phyloP scores from a whole-genome alignment of 2,329 filamentous ascomycete genomes.

The Cercospora sojina region DNA sequence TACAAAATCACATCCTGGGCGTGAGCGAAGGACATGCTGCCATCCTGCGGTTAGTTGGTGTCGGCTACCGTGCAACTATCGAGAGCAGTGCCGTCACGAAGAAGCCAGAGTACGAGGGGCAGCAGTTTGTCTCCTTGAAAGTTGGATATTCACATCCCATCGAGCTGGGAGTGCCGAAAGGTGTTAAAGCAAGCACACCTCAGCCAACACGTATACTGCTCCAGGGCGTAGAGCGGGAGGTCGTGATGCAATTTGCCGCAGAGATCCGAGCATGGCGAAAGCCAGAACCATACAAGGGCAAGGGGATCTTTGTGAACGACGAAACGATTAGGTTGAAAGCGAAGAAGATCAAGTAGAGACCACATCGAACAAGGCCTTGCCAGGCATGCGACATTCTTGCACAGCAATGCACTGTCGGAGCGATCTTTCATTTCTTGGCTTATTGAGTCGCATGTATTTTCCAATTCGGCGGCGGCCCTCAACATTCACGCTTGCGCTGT shows the following conservation, averaged over 20 bases:
- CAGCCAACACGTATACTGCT: slow-evolving; percentile 88
- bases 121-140: slow-evolving; percentile 89
- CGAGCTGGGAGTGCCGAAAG: slow-evolving; percentile 78
- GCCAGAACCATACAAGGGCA: slow-evolving; percentile 98
- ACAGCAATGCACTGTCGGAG: not conserved
- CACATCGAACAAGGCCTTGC: not conserved
- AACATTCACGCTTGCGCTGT: not conserved
- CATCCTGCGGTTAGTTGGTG: slow-evolving; percentile 87
- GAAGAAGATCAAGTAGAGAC: slow-evolving; percentile 62
- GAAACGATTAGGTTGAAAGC: slow-evolving; percentile 98
- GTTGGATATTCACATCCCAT: slow-evolving; percentile 96
- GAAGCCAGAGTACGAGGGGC: slow-evolving; percentile 68
- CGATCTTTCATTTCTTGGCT: not conserved
- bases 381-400: not conserved
- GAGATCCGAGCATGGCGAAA: slow-evolving; percentile 82
- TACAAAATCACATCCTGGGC: slow-evolving; percentile 86
- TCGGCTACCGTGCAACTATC: slow-evolving; percentile 88
- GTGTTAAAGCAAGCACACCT: slow-evolving; percentile 82
- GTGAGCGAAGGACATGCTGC: slow-evolving; percentile 96
- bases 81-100: slow-evolving; percentile 72
- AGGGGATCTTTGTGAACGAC: slow-evolving; percentile 97
- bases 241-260: slow-evolving; percentile 88
- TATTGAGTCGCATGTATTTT: not conserved
- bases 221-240: slow-evolving; percentile 82
- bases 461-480: not conserved